Evolutionary conservation across 768 basidiomycete species (phyloP).

Genomic region (Scleroderma citrinum): DNA sequence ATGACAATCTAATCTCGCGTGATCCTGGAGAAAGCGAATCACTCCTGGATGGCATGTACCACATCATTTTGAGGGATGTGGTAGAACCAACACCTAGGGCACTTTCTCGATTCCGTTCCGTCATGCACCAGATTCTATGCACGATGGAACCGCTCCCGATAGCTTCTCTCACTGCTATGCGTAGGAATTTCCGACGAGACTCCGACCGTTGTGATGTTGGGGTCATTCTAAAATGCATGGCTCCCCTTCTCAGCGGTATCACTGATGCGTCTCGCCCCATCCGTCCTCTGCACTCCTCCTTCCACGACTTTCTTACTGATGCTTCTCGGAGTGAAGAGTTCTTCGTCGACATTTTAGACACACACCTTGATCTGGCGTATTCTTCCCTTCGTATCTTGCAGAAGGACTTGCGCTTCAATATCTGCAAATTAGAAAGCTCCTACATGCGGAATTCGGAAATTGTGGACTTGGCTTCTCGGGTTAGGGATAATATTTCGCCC

Average conservation of each 20-base stretch:
- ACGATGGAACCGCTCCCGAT: constrained; percentile 2
- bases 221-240: not conserved
- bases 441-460: constrained; percentile 19
- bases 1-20: not conserved
- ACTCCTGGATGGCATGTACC: constrained; percentile 1
- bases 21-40: not conserved
- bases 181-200: not conserved
- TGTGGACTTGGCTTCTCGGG: constrained; percentile 2
- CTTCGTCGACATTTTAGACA: constrained; percentile 1
- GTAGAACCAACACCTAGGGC: not conserved
- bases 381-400: constrained; percentile 20
- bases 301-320: constrained; percentile 20
- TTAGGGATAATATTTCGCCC: not conserved
- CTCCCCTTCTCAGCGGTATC: constrained; percentile 3
- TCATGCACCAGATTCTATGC: constrained; percentile 1
- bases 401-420: constrained; percentile 26
- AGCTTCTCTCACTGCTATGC: not conserved
- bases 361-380: constrained; percentile 13
- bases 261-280: not conserved
- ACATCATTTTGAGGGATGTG: not conserved
- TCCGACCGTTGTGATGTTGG: not conserved
- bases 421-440: constrained; percentile 27
- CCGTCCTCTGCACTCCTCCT: constrained; percentile 19
- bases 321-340: not conserved
- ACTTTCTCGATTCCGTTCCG: not conserved